Evolutionary conservation across 352 stramenopile species (phyloP), one percentile per base, ranked within the genome.

Genomic region (Phytophthora citrophthora): DNA sequence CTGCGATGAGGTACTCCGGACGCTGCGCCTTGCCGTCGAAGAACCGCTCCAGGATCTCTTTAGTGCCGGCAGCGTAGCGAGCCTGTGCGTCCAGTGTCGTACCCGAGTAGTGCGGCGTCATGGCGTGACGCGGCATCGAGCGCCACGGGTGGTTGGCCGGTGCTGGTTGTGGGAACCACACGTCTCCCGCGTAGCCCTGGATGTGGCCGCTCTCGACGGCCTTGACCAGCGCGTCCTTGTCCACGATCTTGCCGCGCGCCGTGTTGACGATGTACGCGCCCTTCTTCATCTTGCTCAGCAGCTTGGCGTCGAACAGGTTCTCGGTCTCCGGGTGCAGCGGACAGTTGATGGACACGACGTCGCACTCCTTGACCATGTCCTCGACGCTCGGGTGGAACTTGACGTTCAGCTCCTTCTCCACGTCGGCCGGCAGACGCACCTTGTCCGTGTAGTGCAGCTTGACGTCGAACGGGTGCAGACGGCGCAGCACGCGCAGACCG

Each of bases 201-300:
- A 82, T 77, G 55, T 78, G 58, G 15, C 67, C 61, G 24, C 53
- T 68, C 61, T 74, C 45, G 9, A 83, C 51, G 7, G 72, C 68
- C 41, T 68, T 45, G 9, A 73, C 56, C 18, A 83, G 59, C 16
- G 75, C 73, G 29, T 83, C 70, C 55, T 83, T 84, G 61, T 95
- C 79, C 15, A 96, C 77, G 62, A 96, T 83, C 62, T 88, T 87
- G 58, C 89, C 89, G 29, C 89, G 74, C 26, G 83, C 76, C 46
- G 90, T 94, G 69, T 96, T 96, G 43, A 96, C 83, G 20, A 96
- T 70, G 59, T 88, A 79, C 43, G 84, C 72, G 31, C 78, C 68
- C 54, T 69, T 70, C 68, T 90, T 84, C 73, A 96, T 88, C 39
- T 77, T 68, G 49, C 64, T 68, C 46, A 96, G 65, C 38, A 84